Evolutionary conservation across 805 yeast species (phyloP).

Genomic region (Sugiyamaella qingdaonensis): DNA sequence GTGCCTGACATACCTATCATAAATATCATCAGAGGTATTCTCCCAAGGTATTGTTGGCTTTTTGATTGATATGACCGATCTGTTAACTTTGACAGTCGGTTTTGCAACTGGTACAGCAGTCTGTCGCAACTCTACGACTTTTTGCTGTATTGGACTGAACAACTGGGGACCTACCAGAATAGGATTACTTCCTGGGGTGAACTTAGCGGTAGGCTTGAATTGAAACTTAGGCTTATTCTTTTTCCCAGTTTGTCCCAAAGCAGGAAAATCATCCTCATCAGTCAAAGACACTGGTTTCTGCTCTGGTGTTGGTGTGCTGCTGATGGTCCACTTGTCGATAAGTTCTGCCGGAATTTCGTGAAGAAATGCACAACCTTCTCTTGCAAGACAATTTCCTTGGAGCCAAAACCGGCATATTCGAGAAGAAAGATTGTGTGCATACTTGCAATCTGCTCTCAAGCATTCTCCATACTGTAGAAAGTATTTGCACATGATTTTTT

Average conservation of each 20-base stretch:
- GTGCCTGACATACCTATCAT: conserved; percentile 26
- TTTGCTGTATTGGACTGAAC: background rate
- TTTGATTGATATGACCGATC: conserved; percentile 1
- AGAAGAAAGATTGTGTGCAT: conserved; percentile 42
- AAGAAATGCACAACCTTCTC: conserved; percentile 39
- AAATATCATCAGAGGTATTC: conserved; percentile 20
- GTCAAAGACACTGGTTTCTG: conserved; percentile 16
- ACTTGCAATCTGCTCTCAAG: conserved; percentile 42
- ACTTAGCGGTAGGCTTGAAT: conserved; percentile 13
- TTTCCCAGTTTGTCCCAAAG: conserved; percentile 15
- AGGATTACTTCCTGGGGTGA: conserved; percentile 7
- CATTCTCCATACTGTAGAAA: conserved; percentile 41
- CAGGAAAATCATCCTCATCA: conserved; percentile 24
- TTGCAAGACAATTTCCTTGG: conserved; percentile 42
- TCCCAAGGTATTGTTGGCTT: conserved; percentile 29
- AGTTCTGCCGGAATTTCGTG: conserved; percentile 36
- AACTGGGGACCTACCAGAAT: background rate
- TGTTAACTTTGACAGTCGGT: background rate
- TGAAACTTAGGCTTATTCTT: conserved; percentile 3
- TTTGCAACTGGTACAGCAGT: background rate
- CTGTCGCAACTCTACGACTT: background rate
- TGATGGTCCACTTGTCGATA: conserved; percentile 10
- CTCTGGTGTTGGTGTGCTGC: conserved; percentile 4
- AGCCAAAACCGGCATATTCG: conserved; percentile 47
- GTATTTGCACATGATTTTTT: conserved; percentile 39